A percentile compares a stretch with the other conserved stretches of the same genome.
Evolutionary conservation across 164 flowering plant species (phyloP).

Genomic region (Annona squamosa): DNA sequence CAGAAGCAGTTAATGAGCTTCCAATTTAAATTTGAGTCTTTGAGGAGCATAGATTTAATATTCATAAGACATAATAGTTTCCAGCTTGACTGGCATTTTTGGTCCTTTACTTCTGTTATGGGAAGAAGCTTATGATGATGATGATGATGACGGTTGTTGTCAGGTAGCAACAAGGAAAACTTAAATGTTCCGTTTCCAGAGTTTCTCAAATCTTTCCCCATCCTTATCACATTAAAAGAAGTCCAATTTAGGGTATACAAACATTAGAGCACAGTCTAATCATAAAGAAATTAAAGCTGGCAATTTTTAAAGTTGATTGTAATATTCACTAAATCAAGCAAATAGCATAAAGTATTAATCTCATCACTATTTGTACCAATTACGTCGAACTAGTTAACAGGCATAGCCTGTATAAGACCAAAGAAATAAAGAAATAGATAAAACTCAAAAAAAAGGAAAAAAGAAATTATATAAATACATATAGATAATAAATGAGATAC

Average conservation of each 20-base stretch:
- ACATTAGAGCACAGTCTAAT: background rate
- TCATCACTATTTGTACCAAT: background rate
- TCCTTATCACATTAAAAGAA: background rate
- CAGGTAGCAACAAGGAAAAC: too few species aligned
- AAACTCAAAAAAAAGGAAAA: background rate
- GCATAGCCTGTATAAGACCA: background rate
- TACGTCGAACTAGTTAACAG: background rate
- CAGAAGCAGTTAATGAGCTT: background rate
- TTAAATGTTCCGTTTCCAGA: background rate
- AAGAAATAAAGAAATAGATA: background rate
- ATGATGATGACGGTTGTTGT: too few species aligned
- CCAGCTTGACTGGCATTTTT: background rate
- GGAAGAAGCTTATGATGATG: background rate
- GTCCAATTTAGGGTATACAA: background rate
- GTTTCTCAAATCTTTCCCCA: background rate
- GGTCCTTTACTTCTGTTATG: background rate
- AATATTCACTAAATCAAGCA: background rate
- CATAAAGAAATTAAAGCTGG: background rate
- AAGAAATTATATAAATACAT: background rate
- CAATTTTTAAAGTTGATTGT: background rate
- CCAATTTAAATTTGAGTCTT: background rate
- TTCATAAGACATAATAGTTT: too few species aligned
- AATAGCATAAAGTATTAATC: background rate
- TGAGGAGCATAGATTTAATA: background rate
- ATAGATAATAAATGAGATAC: too few species aligned